phyloP scores from a whole-genome alignment of 106 monocot genomes.

The Vanilla planifolia region DNA sequence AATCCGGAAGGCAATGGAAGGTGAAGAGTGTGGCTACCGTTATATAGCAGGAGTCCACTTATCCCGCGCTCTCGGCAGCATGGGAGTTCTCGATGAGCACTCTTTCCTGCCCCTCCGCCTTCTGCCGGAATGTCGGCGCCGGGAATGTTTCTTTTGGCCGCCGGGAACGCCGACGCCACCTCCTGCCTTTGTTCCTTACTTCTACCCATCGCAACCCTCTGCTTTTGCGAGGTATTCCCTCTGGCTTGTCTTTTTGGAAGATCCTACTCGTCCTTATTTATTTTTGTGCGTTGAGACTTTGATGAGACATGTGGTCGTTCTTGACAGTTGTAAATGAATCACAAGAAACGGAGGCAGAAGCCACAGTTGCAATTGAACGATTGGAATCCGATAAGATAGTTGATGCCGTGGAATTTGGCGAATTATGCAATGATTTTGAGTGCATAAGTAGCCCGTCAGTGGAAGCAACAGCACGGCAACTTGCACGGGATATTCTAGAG shows the following conservation, averaged over 20 bases:
- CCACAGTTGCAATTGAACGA: conserved; percentile 19
- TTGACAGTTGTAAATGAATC: conserved; percentile 52
- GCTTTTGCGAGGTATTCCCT: background rate
- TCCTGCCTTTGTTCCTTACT: background rate
- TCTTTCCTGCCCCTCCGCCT: background rate
- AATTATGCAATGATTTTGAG: conserved; percentile 87
- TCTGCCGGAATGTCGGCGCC: background rate
- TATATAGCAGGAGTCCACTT: background rate
- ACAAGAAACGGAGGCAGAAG: conserved; percentile 41
- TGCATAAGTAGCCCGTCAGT: conserved; percentile 89
- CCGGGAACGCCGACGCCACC: background rate
- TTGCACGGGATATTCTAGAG: conserved; percentile 79
- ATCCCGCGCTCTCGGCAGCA: background rate
- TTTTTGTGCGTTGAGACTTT: background rate
- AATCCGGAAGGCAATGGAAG: no score
- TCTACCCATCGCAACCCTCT: background rate
- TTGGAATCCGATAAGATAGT: conserved; percentile 62
- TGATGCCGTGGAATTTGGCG: conserved; percentile 71
- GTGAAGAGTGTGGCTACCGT: background rate
- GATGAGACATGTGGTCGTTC: background rate
- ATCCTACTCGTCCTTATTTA: background rate
- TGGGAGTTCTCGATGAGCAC: background rate
- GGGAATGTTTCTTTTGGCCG: background rate
- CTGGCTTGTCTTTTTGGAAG: background rate
- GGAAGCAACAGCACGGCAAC: conserved; percentile 78